phyloP scores from a whole-genome alignment of 2,329 filamentous ascomycete genomes.

The Arthrobotrys musiformis region DNA sequence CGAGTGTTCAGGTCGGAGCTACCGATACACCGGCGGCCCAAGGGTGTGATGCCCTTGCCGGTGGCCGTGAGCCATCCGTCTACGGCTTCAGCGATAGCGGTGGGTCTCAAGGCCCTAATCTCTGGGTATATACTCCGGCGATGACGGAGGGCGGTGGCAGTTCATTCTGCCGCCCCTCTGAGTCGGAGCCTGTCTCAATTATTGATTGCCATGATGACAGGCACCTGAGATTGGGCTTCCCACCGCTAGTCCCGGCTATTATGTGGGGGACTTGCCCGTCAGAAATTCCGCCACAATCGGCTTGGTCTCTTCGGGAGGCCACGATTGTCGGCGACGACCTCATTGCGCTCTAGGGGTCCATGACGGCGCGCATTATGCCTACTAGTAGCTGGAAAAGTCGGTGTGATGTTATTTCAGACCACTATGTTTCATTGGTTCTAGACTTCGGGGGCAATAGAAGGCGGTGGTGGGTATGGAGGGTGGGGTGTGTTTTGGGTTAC shows the following conservation, averaged over 20 bases:
- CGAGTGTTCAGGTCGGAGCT: not conserved
- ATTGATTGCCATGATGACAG: not conserved
- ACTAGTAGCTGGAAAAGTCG: not conserved
- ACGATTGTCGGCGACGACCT: not conserved
- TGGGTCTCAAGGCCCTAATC: not conserved
- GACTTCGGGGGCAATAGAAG: not conserved
- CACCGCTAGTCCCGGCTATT: not conserved
- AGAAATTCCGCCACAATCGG: not conserved
- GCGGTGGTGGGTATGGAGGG: not conserved
- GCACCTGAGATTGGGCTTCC: not conserved
- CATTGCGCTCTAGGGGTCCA: not conserved
- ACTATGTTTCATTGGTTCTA: not conserved
- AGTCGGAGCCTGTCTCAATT: not conserved
- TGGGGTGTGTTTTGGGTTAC: not conserved
- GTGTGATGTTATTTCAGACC: not conserved
- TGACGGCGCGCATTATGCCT: not conserved
- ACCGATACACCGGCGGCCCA: not conserved
- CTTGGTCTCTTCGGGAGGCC: not conserved
- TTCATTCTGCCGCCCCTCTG: not conserved
- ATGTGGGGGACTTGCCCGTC: not conserved
- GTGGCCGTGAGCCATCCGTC: not conserved
- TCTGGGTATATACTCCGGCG: not conserved
- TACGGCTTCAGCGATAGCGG: not conserved
- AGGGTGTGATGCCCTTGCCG: not conserved
- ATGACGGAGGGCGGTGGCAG: not conserved